These are phyloP conservation scores for Ganoderma boninense DNA, from an alignment of 1,284 basidiomycete genomes.

Conservation along the genomic window DNA sequence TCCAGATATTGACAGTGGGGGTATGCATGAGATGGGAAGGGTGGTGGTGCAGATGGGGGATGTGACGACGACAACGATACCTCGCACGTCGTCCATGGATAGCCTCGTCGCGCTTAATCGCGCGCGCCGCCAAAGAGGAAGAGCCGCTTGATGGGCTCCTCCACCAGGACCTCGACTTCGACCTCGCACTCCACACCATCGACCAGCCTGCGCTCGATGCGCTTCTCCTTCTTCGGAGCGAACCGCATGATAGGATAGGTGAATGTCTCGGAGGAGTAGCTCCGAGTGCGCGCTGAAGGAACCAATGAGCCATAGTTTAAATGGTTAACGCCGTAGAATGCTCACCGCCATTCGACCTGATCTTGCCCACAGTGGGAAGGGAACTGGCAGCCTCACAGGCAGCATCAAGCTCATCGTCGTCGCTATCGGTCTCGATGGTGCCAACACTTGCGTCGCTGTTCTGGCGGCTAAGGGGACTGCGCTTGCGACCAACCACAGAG, in stretches of 20 bases:
- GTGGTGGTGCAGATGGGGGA: conserved; percentile 12
- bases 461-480: conserved; percentile 51
- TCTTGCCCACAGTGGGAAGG: conserved; percentile 35
- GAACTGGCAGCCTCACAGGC: conserved; percentile 25
- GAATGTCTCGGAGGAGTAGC: conserved; percentile 67
- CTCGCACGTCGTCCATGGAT: conserved; percentile 24
- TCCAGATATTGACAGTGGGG: conserved; percentile 33
- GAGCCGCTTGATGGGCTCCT: conserved; percentile 53
- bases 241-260: conserved; percentile 72
- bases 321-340: not conserved
- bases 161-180: conserved; percentile 60
- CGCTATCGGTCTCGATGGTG: conserved; percentile 47
- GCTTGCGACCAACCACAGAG: conserved; percentile 33
- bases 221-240: conserved; percentile 61
- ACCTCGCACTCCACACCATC: conserved; percentile 61
- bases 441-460: conserved; percentile 43
- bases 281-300: conserved; percentile 67
- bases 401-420: conserved; percentile 37
- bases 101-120: conserved; percentile 19
- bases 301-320: conserved; percentile 24
- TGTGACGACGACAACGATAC: conserved; percentile 29
- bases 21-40: conserved; percentile 24
- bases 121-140: conserved; percentile 55
- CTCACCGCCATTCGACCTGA: conserved; percentile 42
- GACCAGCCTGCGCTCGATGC: conserved; percentile 52